Base-by-base conservation (phyloP, 1,139 yeast species). In the Kodamaea suecica region DNA sequence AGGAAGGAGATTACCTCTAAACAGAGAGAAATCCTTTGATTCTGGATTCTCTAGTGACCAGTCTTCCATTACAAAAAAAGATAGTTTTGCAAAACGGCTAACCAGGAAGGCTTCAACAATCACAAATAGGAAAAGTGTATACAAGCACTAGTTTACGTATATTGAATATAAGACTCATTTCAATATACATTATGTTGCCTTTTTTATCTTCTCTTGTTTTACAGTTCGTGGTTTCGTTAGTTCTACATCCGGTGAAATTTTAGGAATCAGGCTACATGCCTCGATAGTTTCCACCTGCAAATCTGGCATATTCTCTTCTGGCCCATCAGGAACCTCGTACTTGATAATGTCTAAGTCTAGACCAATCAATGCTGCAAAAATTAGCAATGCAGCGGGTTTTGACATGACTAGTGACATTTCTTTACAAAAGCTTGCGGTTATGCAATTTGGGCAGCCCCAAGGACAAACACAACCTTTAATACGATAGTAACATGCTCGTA, bases 371-470 rank as follows among this genome's bases (percentile, higher is more conserved):
- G 70, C 53, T 10, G 76, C 80, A 10, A 90, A 51, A 3, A 92
- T 77, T 1, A 92, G 67, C n/a, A 76, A 61, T 0, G 96, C 88
- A 0, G 95, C 97, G 3, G 85, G 83, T 49, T 90, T 90, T 0
- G 96, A 87, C 48, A 90, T 66, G 5, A 92, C 97, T 35, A 82
- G 61, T 55, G 85, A 80, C 49, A 76, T 73, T 55, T 92, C 98
- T 37, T 79, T 77, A 59, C 98, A 92, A 38, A 75, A 76, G 2
- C 84, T 66, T 2, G 86, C 82, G 2, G 90, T 84, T 19, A 84
- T 79, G 63, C 98, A 92, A 33, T 77, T 76, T 0, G 95, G 95
- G 59, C 98, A 92, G 0, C 98, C 98, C 73, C 80, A 76, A 3
- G 71, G 78, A 63, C 97, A 92, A 1, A 73, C 72, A 55, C 98